These are phyloP conservation scores for Fusarium newnesense DNA, from an alignment of 2,329 filamentous ascomycete genomes.

Conservation along the genomic window DNA sequence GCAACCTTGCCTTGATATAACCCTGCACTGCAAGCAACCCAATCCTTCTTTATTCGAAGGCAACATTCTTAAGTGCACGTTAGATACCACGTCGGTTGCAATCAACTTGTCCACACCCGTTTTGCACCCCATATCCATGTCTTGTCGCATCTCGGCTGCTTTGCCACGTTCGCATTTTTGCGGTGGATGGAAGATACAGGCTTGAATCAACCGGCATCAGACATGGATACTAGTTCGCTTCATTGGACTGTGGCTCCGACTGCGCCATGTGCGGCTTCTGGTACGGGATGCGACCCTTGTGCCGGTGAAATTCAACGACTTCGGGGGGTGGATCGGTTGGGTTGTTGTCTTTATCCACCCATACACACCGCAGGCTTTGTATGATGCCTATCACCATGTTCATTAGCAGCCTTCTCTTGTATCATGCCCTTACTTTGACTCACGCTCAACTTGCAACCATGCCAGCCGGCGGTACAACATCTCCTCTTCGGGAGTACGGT, in stretches of 20 bases:
- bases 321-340: background rate
- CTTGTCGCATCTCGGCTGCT: background rate
- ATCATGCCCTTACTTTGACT: background rate
- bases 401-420: background rate
- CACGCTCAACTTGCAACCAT: slow-evolving; percentile 5
- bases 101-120: background rate
- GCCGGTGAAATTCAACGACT: background rate
- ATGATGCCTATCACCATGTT: background rate
- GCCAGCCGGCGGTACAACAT: background rate
- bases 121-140: background rate
- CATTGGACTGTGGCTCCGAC: background rate
- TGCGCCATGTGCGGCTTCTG: background rate
- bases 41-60: background rate
- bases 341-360: background rate
- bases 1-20: background rate
- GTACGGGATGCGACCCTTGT: background rate
- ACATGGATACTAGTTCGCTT: background rate
- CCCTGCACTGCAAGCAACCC: background rate
- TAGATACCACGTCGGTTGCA: background rate
- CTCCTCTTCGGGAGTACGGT: background rate
- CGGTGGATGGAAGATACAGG: background rate
- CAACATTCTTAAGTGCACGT: background rate
- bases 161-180: background rate
- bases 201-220: background rate
- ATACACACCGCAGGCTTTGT: background rate